Percentiles rank a stretch among this genome's conserved stretches.
Conservation (phyloP, 345 rosid genomes). For the Arabis hirsuta region DNA sequence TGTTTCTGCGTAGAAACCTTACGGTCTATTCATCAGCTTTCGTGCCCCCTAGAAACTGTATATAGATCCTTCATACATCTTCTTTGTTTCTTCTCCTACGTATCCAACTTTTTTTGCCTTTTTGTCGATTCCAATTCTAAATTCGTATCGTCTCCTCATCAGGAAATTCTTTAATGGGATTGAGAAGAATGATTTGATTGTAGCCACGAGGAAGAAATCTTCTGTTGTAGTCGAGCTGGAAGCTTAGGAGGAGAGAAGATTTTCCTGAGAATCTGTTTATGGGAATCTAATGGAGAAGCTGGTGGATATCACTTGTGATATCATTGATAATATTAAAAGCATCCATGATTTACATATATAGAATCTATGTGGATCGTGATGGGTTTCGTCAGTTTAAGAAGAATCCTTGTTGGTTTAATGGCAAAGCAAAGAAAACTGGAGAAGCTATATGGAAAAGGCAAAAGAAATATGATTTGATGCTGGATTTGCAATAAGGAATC, state of each 20-base stretch:
- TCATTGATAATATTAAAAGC: slow-evolving; percentile 79
- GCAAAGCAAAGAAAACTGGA: slow-evolving; percentile 82
- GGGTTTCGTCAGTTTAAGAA: slow-evolving; percentile 65
- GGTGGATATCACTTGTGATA: slow-evolving; percentile 95
- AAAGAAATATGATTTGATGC: slow-evolving; percentile 90
- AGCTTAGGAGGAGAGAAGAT: slow-evolving; percentile 59
- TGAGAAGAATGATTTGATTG: slow-evolving; percentile 49
- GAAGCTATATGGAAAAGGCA: slow-evolving; percentile 91
- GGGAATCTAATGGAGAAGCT: slow-evolving; percentile 97
- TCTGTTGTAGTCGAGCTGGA: slow-evolving; percentile 76
- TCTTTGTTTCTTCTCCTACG: too few species aligned
- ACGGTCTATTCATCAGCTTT: too few species aligned
- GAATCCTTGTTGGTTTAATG: slow-evolving; percentile 71
- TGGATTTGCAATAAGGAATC: slow-evolving; percentile 89
- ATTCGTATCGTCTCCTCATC: too few species aligned
- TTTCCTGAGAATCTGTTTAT: slow-evolving; percentile 89
- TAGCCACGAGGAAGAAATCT: slow-evolving; percentile 66
- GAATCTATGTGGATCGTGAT: slow-evolving; percentile 53
- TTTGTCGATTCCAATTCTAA: too few species aligned
- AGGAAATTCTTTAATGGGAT: slow-evolving; percentile 42
- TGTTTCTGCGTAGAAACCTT: too few species aligned
- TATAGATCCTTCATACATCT: too few species aligned
- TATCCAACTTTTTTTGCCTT: too few species aligned
- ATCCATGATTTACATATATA: slow-evolving; percentile 61
- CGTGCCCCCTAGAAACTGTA: too few species aligned